Percentiles rank a stretch among this genome's conserved stretches.
phyloP scores from a whole-genome alignment of 1,284 basidiomycete species.

The Porodaedalea pini region DNA sequence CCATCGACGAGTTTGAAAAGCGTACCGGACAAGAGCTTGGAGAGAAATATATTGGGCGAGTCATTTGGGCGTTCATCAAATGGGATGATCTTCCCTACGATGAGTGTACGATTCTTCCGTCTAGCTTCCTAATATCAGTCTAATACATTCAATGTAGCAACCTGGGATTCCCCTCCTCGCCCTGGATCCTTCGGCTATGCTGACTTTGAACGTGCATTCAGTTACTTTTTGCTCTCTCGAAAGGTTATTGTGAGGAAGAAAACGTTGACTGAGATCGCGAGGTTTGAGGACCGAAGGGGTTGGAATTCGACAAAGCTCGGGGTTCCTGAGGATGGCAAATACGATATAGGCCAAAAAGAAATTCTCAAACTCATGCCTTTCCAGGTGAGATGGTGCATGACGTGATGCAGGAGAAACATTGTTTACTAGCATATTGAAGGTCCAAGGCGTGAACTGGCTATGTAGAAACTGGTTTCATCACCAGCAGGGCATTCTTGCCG shows the following conservation, averaged over 20 bases:
- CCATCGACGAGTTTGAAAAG: conserved; percentile 57
- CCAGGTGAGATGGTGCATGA: conserved; percentile 50
- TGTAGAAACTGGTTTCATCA: conserved; percentile 85
- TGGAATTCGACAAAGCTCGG: conserved; percentile 43
- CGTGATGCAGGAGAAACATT: background rate
- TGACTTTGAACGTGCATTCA: conserved; percentile 65
- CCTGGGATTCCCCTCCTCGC: conserved; percentile 86
- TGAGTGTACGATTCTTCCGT: conserved; percentile 51
- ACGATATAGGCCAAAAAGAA: conserved; percentile 60
- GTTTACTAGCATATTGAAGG: conserved; percentile 38
- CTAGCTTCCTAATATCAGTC: conserved; percentile 11
- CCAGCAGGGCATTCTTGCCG: conserved; percentile 91
- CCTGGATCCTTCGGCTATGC: conserved; percentile 51
- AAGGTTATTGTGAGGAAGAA: conserved; percentile 58
- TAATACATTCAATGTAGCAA: conserved; percentile 45
- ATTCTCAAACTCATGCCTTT: conserved; percentile 78
- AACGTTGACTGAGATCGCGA: conserved; percentile 36
- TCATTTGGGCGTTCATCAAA: conserved; percentile 82
- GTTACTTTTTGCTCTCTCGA: conserved; percentile 60
- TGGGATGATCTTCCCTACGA: conserved; percentile 91
- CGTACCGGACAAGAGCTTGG: conserved; percentile 43
- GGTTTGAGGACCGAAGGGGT: conserved; percentile 47
- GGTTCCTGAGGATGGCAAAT: conserved; percentile 40
- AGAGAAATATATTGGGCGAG: conserved; percentile 50
- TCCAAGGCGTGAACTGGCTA: conserved; percentile 93